Conservation (phyloP, 176 grass and related monocot species). For the Ampelocalamus luodianensis region DNA sequence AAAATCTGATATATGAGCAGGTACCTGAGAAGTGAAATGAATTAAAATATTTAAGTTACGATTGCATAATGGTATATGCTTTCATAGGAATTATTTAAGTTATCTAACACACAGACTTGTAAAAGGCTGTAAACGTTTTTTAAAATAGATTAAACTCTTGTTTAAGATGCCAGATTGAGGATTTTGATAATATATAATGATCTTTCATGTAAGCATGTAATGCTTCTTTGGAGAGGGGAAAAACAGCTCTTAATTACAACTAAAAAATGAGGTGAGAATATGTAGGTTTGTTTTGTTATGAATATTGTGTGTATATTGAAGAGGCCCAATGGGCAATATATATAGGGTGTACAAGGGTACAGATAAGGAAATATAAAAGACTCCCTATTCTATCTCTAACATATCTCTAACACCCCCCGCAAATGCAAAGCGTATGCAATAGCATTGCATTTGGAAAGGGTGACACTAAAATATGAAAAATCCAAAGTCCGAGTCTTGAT, state of each 20-base stretch:
- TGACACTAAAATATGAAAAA: too few species aligned
- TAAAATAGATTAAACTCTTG: not conserved
- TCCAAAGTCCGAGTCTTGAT: too few species aligned
- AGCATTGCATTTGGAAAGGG: too few species aligned
- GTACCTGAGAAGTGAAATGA: conserved; percentile 59
- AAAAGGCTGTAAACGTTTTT: not conserved
- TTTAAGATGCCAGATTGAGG: not conserved
- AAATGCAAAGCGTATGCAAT: too few species aligned
- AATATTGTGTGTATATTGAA: too few species aligned
- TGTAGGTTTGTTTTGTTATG: not conserved
- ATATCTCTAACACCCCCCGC: too few species aligned
- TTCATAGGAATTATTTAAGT: conserved; percentile 10
- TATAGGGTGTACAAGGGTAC: too few species aligned
- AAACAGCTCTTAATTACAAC: not conserved
- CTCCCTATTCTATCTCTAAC: too few species aligned
- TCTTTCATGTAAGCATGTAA: not conserved
- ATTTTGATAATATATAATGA: not conserved
- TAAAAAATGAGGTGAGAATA: not conserved
- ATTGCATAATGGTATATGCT: not conserved
- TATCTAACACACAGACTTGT: not conserved
- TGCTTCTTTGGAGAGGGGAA: not conserved
- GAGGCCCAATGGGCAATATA: too few species aligned
- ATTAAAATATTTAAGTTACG: not conserved
- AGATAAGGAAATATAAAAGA: too few species aligned
- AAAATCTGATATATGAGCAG: conserved; percentile 67